phyloP scores from a whole-genome alignment of 192 early-diverging fungal species.

The Backusella sp. region DNA sequence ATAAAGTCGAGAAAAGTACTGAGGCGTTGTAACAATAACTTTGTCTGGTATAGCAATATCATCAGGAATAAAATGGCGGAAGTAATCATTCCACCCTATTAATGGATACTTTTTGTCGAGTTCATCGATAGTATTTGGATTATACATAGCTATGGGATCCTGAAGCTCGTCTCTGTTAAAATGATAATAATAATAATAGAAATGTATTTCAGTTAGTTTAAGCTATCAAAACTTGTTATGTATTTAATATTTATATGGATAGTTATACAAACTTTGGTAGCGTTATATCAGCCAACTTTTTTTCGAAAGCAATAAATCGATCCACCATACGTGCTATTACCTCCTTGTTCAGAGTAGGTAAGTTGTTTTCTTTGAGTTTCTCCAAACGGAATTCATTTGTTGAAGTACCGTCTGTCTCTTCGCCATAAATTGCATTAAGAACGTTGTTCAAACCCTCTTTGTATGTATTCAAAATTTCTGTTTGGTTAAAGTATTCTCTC shows the following conservation, averaged over 20 bases:
- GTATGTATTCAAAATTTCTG: conserved; percentile 43
- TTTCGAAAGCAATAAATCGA: conserved; percentile 60
- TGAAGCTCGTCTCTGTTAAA: conserved; percentile 40
- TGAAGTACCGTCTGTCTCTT: no score
- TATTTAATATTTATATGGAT: not conserved
- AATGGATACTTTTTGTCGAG: conserved; percentile 37
- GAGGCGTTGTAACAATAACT: conserved; percentile 48
- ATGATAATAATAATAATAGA: conserved; percentile 4
- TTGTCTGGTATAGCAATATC: conserved; percentile 25
- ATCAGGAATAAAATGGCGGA: conserved; percentile 28
- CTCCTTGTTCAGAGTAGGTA: not conserved
- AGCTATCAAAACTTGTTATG: no score
- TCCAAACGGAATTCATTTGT: not conserved
- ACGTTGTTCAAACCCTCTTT: conserved; percentile 41
- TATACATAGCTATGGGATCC: conserved; percentile 51
- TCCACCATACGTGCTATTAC: conserved; percentile 32
- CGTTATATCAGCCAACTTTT: conserved; percentile 49
- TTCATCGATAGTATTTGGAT: conserved; percentile 38
- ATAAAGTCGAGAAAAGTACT: conserved; percentile 44
- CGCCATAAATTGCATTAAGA: conserved; percentile 21
- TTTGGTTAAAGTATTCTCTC: conserved; percentile 63
- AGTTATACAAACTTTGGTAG: conserved; percentile 12
- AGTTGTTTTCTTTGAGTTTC: not conserved
- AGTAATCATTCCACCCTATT: conserved; percentile 41
- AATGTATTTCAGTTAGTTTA: not conserved